Evolutionary conservation across 2,329 filamentous ascomycete genomes (phyloP).

Genomic region (Xylariaceae sp.): DNA sequence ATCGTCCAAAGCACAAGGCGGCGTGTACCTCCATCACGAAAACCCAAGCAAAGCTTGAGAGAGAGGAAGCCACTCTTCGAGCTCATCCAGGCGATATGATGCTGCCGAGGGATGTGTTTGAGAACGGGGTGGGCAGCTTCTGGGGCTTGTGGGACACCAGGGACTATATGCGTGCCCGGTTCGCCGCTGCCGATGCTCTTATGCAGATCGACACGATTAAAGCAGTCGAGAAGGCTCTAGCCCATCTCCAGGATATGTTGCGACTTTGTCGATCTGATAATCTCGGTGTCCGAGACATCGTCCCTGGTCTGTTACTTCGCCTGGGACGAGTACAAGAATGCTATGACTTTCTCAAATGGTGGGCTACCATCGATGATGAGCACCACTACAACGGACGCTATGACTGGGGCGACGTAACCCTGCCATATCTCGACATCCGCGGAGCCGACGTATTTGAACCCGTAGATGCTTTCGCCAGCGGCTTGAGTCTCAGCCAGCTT

Average conservation of each 20-base stretch:
- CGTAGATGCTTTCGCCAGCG: slow-evolving; percentile 8
- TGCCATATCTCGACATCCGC: slow-evolving; percentile 18
- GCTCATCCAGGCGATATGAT: slow-evolving; percentile 25
- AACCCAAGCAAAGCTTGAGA: slow-evolving; percentile 14
- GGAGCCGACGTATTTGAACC: slow-evolving; percentile 19
- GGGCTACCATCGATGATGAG: slow-evolving; percentile 24
- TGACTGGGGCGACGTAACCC: slow-evolving; percentile 11
- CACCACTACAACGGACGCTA: slow-evolving; percentile 8
- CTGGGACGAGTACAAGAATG: slow-evolving; percentile 34
- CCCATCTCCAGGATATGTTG: slow-evolving; percentile 22
- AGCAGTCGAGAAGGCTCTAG: slow-evolving; percentile 25
- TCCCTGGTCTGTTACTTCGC: slow-evolving; percentile 29
- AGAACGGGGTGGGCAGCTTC: slow-evolving; percentile 34
- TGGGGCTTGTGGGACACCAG: slow-evolving; percentile 32
- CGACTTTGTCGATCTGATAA: slow-evolving; percentile 22
- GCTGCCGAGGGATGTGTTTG: slow-evolving; percentile 24
- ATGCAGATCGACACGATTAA: slow-evolving; percentile 29
- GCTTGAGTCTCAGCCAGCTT: slow-evolving; percentile 16
- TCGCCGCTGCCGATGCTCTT: slow-evolving; percentile 26
- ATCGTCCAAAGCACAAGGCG: slow-evolving; percentile 25
- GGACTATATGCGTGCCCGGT: slow-evolving; percentile 37
- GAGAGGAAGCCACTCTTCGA: slow-evolving; percentile 24
- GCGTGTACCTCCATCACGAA: slow-evolving; percentile 24
- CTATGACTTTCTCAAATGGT: slow-evolving; percentile 51
- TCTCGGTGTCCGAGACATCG: slow-evolving; percentile 19